Percentiles rank a stretch among this genome's conserved stretches.
These are phyloP conservation scores for Coemansia sp. DNA, from an alignment of 192 early-diverging fungal genomes.

Conservation along the genomic window DNA sequence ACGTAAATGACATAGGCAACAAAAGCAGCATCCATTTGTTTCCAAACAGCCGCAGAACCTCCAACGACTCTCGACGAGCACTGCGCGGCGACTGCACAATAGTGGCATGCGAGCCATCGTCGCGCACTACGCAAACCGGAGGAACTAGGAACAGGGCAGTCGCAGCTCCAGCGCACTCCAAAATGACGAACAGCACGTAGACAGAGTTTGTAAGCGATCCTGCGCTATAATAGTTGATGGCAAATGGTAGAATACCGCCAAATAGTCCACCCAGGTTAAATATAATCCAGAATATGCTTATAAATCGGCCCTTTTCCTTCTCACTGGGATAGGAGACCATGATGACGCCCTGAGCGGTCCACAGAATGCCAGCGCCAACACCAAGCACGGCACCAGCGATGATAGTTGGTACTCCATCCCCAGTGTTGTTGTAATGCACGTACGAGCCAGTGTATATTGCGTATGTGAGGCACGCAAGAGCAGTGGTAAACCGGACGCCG, in stretches of 20 bases:
- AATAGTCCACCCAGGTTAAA: slow-evolving; percentile 77
- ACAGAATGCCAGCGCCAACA: slow-evolving; percentile 71
- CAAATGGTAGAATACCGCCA: slow-evolving; percentile 73
- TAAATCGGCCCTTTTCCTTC: slow-evolving; percentile 76
- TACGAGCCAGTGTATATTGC: slow-evolving; percentile 77
- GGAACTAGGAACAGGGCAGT: slow-evolving; percentile 63
- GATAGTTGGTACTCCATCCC: slow-evolving; percentile 65
- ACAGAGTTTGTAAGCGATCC: slow-evolving; percentile 64
- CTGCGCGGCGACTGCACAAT: slow-evolving; percentile 60
- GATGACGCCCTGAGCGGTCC: slow-evolving; percentile 75
- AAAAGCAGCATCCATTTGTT: slow-evolving; percentile 73
- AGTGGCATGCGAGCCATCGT: slow-evolving; percentile 69
- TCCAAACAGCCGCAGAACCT: slow-evolving; percentile 62
- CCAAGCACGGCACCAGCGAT: slow-evolving; percentile 74
- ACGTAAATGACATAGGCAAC: slow-evolving; percentile 72
- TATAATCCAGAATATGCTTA: slow-evolving; percentile 82
- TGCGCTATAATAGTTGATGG: slow-evolving; percentile 62
- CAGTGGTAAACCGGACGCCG: slow-evolving; percentile 69
- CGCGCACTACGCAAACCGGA: slow-evolving; percentile 63
- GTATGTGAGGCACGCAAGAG: slow-evolving; percentile 68
- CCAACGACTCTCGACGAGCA: slow-evolving; percentile 61
- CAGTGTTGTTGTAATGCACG: slow-evolving; percentile 63
- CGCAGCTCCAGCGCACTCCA: slow-evolving; percentile 68
- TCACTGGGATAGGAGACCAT: slow-evolving; percentile 84
- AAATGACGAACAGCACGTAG: slow-evolving; percentile 72